Evolutionary conservation across 176 grass and related monocot genomes (phyloP).

Genomic region (Oryza officinalis): DNA sequence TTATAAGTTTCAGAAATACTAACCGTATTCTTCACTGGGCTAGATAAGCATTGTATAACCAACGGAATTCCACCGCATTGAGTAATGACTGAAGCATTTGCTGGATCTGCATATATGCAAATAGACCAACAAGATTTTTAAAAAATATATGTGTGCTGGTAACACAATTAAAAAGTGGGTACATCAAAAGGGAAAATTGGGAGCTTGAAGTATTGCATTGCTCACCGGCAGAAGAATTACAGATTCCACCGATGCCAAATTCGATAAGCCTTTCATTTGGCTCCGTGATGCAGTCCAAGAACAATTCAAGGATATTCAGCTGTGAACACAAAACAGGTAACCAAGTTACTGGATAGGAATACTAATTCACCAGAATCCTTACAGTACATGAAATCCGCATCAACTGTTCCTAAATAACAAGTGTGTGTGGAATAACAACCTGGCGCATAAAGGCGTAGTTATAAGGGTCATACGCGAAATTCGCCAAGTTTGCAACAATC

Average conservation of each 20-base stretch:
- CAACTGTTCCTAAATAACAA: conserved; percentile 15
- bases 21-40: conserved; percentile 81
- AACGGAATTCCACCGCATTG: conserved; percentile 77
- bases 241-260: conserved; percentile 81
- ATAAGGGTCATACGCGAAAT: conserved; percentile 92
- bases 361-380: background rate
- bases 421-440: conserved; percentile 35
- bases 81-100: conserved; percentile 71
- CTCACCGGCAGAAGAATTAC: conserved; percentile 79
- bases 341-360: background rate
- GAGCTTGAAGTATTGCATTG: background rate
- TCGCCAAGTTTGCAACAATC: conserved; percentile 77
- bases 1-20: conserved; percentile 45
- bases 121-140: background rate
- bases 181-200: conserved; percentile 3
- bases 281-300: conserved; percentile 93
- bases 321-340: conserved; percentile 37
- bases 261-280: conserved; percentile 88
- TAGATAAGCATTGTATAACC: conserved; percentile 89
- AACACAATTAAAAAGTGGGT: background rate
- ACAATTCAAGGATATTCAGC: conserved; percentile 91
- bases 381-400: background rate
- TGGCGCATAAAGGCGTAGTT: conserved; percentile 77
- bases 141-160: background rate
- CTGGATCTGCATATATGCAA: conserved; percentile 59